A percentile compares a stretch with the other conserved stretches of the same genome.
These are phyloP conservation scores for Alternaria sp. DNA, from an alignment of 2,329 filamentous ascomycete genomes.

Conservation along the genomic window DNA sequence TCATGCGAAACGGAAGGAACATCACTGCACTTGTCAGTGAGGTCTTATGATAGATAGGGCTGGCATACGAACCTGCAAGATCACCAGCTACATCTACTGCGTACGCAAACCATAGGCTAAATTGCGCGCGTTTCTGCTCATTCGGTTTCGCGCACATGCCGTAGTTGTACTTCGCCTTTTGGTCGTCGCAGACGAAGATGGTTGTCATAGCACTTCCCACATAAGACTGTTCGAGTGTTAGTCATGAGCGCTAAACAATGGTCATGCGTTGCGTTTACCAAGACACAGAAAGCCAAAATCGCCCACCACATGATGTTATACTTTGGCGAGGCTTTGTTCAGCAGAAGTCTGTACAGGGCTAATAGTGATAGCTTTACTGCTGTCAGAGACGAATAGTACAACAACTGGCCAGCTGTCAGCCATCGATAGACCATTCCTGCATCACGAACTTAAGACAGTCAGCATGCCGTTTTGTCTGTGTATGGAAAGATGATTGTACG, in stretches of 20 bases:
- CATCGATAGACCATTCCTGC: constrained; percentile 39
- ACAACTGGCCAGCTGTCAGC: constrained; percentile 48
- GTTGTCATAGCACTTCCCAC: constrained; percentile 47
- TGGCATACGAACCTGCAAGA: constrained; percentile 30
- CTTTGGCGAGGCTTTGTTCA: constrained; percentile 23
- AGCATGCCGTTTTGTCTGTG: constrained; percentile 31
- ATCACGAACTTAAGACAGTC: constrained; percentile 34
- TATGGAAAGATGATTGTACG: constrained; percentile 33
- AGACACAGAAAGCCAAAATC: constrained; percentile 36
- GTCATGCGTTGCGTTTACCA: background rate
- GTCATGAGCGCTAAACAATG: background rate
- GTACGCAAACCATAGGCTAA: constrained; percentile 45
- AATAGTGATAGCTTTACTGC: constrained; percentile 25
- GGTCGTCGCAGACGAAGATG: constrained; percentile 45
- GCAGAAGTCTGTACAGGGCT: constrained; percentile 46
- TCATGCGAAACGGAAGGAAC: constrained; percentile 45
- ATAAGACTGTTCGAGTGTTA: constrained; percentile 35
- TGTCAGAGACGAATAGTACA: constrained; percentile 16
- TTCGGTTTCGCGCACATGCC: constrained; percentile 30
- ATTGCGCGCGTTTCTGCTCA: constrained; percentile 13
- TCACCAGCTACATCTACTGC: constrained; percentile 45
- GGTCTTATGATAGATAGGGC: fast-evolving
- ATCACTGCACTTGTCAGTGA: constrained; percentile 34
- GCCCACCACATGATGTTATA: constrained; percentile 47
- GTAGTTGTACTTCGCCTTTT: constrained; percentile 46